Conservation (phyloP, 2,329 filamentous ascomycete genomes). For the Ceratocystis cacaofunesta region DNA sequence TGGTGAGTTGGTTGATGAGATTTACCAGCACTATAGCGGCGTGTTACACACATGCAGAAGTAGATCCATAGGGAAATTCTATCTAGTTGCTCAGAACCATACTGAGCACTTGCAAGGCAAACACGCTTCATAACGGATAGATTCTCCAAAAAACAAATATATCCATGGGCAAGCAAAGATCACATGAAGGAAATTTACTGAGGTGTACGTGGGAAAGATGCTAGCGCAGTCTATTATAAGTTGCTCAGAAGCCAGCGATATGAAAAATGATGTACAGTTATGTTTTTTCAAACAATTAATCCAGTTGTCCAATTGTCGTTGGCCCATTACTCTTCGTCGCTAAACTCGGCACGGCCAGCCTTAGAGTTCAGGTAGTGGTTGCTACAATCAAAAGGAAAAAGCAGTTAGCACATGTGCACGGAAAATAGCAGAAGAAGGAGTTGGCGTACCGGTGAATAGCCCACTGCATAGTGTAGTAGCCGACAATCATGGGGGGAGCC, state of each 20-base stretch:
- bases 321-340: slow-evolving; percentile 22
- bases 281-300: slow-evolving; percentile 11
- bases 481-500: slow-evolving; percentile 60
- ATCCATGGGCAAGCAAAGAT: background rate
- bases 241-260: slow-evolving; percentile 12
- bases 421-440: background rate
- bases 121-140: too few species aligned
- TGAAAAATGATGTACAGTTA: slow-evolving; percentile 17
- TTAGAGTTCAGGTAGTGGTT: slow-evolving; percentile 75
- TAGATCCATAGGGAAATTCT: too few species aligned
- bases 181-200: background rate
- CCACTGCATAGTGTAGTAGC: slow-evolving; percentile 80
- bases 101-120: too few species aligned
- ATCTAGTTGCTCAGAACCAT: too few species aligned
- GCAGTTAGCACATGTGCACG: background rate
- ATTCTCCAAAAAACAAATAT: background rate
- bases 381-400: slow-evolving; percentile 29
- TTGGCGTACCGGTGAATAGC: slow-evolving; percentile 66
- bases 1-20: too few species aligned
- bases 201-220: slow-evolving; percentile 3
- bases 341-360: slow-evolving; percentile 46
- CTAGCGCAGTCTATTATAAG: slow-evolving; percentile 14
- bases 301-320: slow-evolving; percentile 1
- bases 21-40: too few species aligned
- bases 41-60: too few species aligned